These are phyloP conservation scores for Anthracocystis panici-leucophaei DNA, from an alignment of 1,284 basidiomycete genomes.

Conservation along the genomic window DNA sequence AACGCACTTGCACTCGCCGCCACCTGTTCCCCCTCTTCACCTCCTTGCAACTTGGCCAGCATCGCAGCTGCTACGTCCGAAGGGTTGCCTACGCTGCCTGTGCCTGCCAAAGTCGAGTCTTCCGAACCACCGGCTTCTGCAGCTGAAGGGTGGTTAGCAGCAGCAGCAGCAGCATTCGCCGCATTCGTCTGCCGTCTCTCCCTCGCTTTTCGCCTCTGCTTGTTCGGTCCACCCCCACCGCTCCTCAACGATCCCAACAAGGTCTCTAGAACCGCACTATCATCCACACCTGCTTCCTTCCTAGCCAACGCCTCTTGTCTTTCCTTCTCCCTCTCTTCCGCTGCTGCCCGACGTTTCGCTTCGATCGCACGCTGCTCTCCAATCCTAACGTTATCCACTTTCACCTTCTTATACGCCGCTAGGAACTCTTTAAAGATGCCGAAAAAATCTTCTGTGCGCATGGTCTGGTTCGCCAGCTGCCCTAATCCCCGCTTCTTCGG, in stretches of 20 bases:
- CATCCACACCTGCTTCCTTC: constrained; percentile 66
- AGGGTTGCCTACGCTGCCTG: constrained; percentile 34
- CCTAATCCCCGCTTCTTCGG: constrained; percentile 66
- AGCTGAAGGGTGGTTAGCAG: no score
- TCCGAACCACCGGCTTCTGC: constrained; percentile 17
- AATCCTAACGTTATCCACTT: constrained; percentile 64
- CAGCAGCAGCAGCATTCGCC: constrained; percentile 26
- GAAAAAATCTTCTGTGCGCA: constrained; percentile 69
- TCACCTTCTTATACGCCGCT: constrained; percentile 67
- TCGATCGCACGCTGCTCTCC: constrained; percentile 65
- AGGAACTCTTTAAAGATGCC: constrained; percentile 69
- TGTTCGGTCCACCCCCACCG: constrained; percentile 62
- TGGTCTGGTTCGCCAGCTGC: constrained; percentile 52
- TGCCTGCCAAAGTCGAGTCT: constrained; percentile 10
- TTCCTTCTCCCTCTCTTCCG: constrained; percentile 66
- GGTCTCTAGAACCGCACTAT: constrained; percentile 67
- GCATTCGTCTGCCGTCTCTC: no score
- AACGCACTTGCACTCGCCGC: constrained; percentile 17
- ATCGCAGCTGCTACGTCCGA: constrained; percentile 63
- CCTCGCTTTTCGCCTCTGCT: constrained; percentile 60
- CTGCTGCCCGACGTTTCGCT: constrained; percentile 64
- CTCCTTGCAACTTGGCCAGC: constrained; percentile 65
- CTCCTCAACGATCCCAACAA: constrained; percentile 61
- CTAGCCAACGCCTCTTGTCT: constrained; percentile 62
- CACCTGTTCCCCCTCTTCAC: constrained; percentile 13